Evolutionary conservation across 805 yeast genomes (phyloP).

Genomic region (Nakazawaea wyomingensis): DNA sequence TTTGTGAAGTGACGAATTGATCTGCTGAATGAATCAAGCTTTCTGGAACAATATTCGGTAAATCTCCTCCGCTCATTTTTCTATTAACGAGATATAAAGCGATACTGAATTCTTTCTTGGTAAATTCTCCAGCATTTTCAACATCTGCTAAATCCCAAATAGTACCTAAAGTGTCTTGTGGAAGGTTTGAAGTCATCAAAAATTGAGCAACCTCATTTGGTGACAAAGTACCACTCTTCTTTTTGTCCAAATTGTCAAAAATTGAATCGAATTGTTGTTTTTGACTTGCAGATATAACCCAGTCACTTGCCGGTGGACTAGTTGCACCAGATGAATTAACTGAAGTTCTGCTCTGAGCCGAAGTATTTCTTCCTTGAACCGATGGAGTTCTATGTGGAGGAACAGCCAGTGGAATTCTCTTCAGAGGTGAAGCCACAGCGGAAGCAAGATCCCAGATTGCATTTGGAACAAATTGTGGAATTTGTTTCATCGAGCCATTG

Average conservation of each 20-base stretch:
- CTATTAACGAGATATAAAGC: constrained; percentile 92
- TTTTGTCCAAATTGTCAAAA: constrained; percentile 72
- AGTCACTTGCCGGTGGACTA: constrained; percentile 34
- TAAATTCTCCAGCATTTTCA: constrained; percentile 77
- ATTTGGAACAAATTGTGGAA: constrained; percentile 27
- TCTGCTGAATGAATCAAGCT: constrained; percentile 39
- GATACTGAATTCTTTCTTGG: constrained; percentile 79
- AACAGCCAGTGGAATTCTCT: background rate
- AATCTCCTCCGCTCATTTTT: constrained; percentile 66
- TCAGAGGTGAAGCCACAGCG: background rate
- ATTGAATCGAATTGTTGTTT: constrained; percentile 74
- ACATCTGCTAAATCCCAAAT: constrained; percentile 95
- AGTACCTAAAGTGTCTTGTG: constrained; percentile 78
- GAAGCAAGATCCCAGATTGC: constrained; percentile 28
- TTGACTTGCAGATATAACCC: constrained; percentile 67
- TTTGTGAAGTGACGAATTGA: constrained; percentile 11
- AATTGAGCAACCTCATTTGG: constrained; percentile 85
- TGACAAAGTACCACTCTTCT: constrained; percentile 54
- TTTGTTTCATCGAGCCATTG: constrained; percentile 48
- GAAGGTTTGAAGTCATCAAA: constrained; percentile 79
- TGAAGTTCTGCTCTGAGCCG: constrained; percentile 11
- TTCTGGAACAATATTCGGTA: constrained; percentile 77
- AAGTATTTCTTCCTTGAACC: background rate
- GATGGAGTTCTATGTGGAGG: constrained; percentile 11
- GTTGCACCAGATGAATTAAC: constrained; percentile 9